A percentile compares a stretch with the other conserved stretches of the same genome.
Evolutionary conservation across 495 filamentous ascomycete genomes (phyloP).

Genomic region (Aspergillus egyptiacus): DNA sequence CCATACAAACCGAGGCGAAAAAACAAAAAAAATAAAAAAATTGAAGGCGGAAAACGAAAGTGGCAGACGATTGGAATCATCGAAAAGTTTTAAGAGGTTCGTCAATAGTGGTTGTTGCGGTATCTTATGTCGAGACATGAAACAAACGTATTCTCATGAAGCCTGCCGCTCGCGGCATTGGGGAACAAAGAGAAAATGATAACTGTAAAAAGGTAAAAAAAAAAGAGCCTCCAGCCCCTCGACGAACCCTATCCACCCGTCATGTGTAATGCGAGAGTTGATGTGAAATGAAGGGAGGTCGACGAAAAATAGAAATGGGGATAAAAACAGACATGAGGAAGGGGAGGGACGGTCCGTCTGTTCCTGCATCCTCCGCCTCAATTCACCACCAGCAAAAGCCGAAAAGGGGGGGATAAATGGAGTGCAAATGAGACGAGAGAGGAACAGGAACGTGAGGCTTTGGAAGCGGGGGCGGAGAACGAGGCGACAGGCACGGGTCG

Average conservation of each 20-base stretch:
- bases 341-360: constrained; percentile 4
- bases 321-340: constrained; percentile 2
- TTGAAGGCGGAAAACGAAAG: background rate
- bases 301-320: background rate
- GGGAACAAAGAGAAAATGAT: constrained; percentile 13
- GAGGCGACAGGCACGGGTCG: constrained; percentile 14
- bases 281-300: constrained; percentile 3
- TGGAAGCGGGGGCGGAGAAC: background rate
- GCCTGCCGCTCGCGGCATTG: constrained; percentile 22
- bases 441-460: constrained; percentile 12
- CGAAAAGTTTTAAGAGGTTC: constrained; percentile 10
- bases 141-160: constrained; percentile 25
- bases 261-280: constrained; percentile 8
- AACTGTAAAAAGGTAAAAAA: background rate
- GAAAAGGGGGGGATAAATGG: background rate
- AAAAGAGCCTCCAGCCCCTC: constrained; percentile 11
- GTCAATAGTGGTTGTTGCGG: constrained; percentile 24
- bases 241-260: constrained; percentile 10
- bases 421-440: background rate
- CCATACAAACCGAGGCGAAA: too few species aligned
- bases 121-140: constrained; percentile 28
- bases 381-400: background rate
- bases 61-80: background rate
- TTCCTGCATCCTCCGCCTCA: constrained; percentile 1
- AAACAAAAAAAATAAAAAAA: too few species aligned